phyloP scores from a whole-genome alignment of 2,329 filamentous ascomycete genomes.

The Aspergillus sergii region DNA sequence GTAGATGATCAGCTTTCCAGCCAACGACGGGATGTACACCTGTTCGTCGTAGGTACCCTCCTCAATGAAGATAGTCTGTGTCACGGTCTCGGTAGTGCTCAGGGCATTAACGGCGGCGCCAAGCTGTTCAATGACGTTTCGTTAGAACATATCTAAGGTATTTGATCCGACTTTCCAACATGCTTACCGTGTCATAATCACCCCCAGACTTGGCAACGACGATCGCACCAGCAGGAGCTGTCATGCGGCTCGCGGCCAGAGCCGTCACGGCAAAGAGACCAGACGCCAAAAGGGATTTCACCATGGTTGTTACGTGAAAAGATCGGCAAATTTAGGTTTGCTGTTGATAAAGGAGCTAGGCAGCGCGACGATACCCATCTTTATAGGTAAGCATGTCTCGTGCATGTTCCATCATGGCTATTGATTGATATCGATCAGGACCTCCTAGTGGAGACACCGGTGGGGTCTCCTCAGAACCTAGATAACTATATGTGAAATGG shows the following conservation, averaged over 20 bases:
- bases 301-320: background rate
- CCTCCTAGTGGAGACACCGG: constrained; percentile 8
- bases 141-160: background rate
- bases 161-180: background rate
- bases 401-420: background rate
- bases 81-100: constrained; percentile 51
- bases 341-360: background rate
- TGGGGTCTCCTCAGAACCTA: background rate
- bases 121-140: constrained; percentile 11
- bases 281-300: constrained; percentile 14
- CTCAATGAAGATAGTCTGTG: constrained; percentile 65
- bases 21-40: constrained; percentile 55
- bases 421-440: constrained; percentile 10
- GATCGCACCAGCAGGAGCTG: constrained; percentile 27
- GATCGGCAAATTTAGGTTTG: background rate
- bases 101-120: constrained; percentile 59
- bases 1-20: constrained; percentile 57
- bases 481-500: constrained; percentile 11
- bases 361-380: background rate
- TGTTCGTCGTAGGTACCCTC: constrained; percentile 64
- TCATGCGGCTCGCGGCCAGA: constrained; percentile 26
- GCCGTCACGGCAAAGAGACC: constrained; percentile 19
- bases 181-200: constrained; percentile 23
- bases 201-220: constrained; percentile 29
- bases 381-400: background rate